Evolutionary conservation across 345 rosid species (phyloP).

Genomic region (Syzygium aqueum): DNA sequence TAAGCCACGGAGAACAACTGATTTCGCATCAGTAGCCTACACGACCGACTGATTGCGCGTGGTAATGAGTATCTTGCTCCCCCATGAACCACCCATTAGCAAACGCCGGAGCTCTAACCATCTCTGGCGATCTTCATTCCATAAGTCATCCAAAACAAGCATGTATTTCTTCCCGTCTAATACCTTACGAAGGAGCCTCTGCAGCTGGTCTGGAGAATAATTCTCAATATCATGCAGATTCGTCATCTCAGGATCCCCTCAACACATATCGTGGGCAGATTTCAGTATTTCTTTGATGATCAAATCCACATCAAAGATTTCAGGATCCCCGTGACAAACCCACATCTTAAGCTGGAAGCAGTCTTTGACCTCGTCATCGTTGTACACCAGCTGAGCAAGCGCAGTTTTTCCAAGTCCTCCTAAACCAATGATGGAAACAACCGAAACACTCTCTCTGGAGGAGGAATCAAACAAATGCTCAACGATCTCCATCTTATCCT

Average conservation of each 20-base stretch:
- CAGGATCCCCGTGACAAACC: background rate
- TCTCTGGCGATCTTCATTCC: background rate
- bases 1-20: background rate
- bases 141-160: background rate
- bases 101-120: background rate
- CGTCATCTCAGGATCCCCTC: background rate
- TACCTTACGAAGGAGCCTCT: background rate
- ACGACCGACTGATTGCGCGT: background rate
- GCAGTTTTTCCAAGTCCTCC: background rate
- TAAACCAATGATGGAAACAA: background rate
- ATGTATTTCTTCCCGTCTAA: background rate
- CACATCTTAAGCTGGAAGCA: background rate
- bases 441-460: background rate
- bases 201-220: background rate
- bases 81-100: background rate
- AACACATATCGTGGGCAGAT: background rate
- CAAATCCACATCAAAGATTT: background rate
- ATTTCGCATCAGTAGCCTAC: background rate
- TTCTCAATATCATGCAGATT: background rate
- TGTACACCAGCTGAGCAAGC: background rate
- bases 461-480: background rate
- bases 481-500: constrained; percentile 4
- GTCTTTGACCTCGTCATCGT: background rate
- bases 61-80: background rate
- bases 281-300: background rate